phyloP scores from a whole-genome alignment of 2,329 filamentous ascomycete species.

The Parastagonospora avenae region DNA sequence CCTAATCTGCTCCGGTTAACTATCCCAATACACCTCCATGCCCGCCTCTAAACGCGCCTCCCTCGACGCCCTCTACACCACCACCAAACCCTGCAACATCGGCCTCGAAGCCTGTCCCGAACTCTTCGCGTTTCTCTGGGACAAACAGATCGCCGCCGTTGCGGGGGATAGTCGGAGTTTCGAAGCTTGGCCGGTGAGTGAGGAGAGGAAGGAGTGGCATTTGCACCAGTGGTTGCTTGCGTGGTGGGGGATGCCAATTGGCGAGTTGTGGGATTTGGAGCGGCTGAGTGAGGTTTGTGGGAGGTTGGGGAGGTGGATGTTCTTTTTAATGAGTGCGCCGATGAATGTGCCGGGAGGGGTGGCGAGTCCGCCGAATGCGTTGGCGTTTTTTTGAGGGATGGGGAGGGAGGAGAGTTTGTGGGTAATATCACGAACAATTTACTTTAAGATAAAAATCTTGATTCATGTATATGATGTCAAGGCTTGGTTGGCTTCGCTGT shows the following conservation, averaged over 20 bases:
- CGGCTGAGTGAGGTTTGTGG: slow-evolving; percentile 57
- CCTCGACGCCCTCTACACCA: slow-evolving; percentile 20
- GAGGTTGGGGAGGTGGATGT: slow-evolving; percentile 57
- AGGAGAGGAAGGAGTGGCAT: slow-evolving; percentile 10
- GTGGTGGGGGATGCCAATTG: slow-evolving; percentile 14
- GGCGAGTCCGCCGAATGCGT: slow-evolving; percentile 3
- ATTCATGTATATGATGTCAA: too few relatives aligned
- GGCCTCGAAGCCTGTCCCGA: slow-evolving; percentile 29
- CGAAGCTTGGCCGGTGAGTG: slow-evolving; percentile 18
- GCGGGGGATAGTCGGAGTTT: slow-evolving; percentile 37
- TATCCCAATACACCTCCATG: slow-evolving; percentile 7
- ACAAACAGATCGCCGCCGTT: slow-evolving; percentile 24
- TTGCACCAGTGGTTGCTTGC: slow-evolving; percentile 11
- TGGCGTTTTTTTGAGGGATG: slow-evolving; percentile 3
- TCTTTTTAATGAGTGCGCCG: slow-evolving; percentile 63
- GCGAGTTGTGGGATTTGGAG: slow-evolving; percentile 46
- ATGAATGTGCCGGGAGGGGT: slow-evolving; percentile 53
- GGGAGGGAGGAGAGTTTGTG: too few relatives aligned
- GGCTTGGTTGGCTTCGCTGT: too few relatives aligned
- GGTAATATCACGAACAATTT: too few relatives aligned
- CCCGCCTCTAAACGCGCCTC: neutral
- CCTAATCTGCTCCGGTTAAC: slow-evolving; percentile 47
- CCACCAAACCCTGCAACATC: slow-evolving; percentile 17
- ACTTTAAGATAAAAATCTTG: too few relatives aligned
- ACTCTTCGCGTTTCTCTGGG: slow-evolving; percentile 27